phyloP scores from a whole-genome alignment of 2,329 filamentous ascomycete species.

The Allantophomopsis cytisporea region DNA sequence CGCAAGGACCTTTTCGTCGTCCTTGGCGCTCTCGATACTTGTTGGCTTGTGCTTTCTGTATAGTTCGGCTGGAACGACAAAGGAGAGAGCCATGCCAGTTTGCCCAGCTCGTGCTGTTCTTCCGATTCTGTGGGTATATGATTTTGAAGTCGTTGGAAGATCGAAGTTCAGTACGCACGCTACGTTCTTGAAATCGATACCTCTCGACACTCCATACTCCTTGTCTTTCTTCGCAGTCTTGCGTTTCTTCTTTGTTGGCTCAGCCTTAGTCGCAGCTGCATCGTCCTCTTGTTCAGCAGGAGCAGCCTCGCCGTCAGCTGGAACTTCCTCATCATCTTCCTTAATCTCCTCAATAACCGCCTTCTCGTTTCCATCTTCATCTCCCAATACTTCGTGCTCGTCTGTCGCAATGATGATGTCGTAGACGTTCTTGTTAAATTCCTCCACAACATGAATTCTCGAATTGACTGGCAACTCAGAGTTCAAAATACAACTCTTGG shows the following conservation, averaged over 20 bases:
- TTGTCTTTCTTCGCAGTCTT: slow-evolving; percentile 55
- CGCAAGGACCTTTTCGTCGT: slow-evolving; percentile 73
- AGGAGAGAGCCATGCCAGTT: slow-evolving; percentile 89
- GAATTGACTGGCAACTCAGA: slow-evolving; percentile 90
- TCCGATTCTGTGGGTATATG: slow-evolving; percentile 94
- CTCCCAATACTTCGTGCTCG: slow-evolving; percentile 71
- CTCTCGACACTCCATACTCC: slow-evolving; percentile 90
- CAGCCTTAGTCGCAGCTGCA: slow-evolving; percentile 13
- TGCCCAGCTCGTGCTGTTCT: slow-evolving; percentile 85
- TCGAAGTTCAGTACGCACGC: slow-evolving; percentile 95
- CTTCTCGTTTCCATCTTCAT: slow-evolving; percentile 25
- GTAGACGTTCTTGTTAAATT: slow-evolving; percentile 95
- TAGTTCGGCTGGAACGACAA: slow-evolving; percentile 70
- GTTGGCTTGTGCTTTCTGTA: slow-evolving; percentile 89
- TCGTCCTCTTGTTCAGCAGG: slow-evolving; percentile 18
- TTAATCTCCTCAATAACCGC: slow-evolving; percentile 19
- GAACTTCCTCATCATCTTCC: slow-evolving; percentile 11
- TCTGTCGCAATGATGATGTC: slow-evolving; percentile 97
- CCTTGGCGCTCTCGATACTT: slow-evolving; percentile 56
- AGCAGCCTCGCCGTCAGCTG: slow-evolving; percentile 2
- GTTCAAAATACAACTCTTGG: slow-evolving; percentile 86
- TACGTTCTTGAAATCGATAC: slow-evolving; percentile 95
- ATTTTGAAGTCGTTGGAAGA: slow-evolving; percentile 74
- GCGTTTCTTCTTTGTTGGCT: slow-evolving; percentile 47
- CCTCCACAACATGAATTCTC: slow-evolving; percentile 84